phyloP scores from a whole-genome alignment of 1,284 basidiomycete species.

The Trichosporon sp. region DNA sequence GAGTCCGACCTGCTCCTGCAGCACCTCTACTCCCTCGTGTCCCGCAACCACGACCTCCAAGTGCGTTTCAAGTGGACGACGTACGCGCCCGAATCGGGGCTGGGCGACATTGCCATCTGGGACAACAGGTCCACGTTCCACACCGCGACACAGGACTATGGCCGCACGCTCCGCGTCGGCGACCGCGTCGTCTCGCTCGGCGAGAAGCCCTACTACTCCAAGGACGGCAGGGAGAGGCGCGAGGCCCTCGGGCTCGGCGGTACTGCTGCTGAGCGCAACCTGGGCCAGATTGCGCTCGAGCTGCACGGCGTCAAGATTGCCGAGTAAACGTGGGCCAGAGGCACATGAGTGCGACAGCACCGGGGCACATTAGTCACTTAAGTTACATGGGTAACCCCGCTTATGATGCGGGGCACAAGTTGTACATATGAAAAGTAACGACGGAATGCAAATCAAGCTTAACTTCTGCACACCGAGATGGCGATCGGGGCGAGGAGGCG shows the following conservation, averaged over 20 bases:
- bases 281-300: not conserved
- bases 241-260: conserved; percentile 26
- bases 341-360: no score
- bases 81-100: conserved; percentile 43
- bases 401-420: no score
- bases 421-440: no score
- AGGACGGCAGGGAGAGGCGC: conserved; percentile 26
- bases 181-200: conserved; percentile 67
- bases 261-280: not conserved
- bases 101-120: conserved; percentile 53
- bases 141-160: conserved; percentile 61
- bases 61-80: conserved; percentile 61
- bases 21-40: conserved; percentile 34
- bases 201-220: conserved; percentile 64
- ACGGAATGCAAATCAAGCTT: no score
- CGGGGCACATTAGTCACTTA: no score
- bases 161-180: conserved; percentile 59
- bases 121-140: conserved; percentile 52
- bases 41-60: conserved; percentile 67
- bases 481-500: no score
- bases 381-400: no score
- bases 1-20: conserved; percentile 60
- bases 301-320: not conserved
- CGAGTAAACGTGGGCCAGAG: not conserved
- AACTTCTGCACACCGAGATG: no score